A percentile compares a stretch with the other conserved stretches of the same genome.
Conservation (phyloP, 306 rosid genomes). For the Pachyrhizus erosus region DNA sequence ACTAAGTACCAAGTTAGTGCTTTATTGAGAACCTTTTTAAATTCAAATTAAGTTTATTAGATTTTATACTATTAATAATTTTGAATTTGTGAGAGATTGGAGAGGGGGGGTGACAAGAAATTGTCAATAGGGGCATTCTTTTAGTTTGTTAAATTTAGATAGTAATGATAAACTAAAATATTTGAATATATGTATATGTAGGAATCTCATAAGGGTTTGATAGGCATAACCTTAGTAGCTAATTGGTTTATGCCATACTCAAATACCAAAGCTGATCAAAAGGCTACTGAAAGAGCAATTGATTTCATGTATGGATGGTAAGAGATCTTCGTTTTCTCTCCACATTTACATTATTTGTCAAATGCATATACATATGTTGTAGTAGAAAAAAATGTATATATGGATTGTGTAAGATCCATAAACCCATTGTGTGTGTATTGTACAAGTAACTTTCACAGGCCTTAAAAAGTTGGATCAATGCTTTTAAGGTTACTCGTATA, state of each 20-base stretch:
- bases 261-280: neutral
- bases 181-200: no score
- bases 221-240: neutral
- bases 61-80: neutral
- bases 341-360: no score
- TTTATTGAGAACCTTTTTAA: neutral
- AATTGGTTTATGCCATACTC: neutral
- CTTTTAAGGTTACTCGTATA: neutral
- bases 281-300: neutral
- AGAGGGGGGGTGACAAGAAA: neutral
- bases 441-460: neutral
- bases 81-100: neutral
- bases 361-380: no score
- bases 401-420: no score
- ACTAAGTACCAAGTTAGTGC: slow-evolving; percentile 13
- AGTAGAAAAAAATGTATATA: no score
- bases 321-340: no score
- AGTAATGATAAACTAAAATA: neutral
- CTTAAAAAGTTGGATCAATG: neutral
- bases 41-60: neutral
- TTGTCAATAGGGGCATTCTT: neutral
- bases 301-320: neutral
- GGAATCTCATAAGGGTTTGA: neutral
- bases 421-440: no score
- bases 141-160: no score